phyloP scores from a whole-genome alignment of 2,329 filamentous ascomycete species.

The Aureobasidium melanogenum region DNA sequence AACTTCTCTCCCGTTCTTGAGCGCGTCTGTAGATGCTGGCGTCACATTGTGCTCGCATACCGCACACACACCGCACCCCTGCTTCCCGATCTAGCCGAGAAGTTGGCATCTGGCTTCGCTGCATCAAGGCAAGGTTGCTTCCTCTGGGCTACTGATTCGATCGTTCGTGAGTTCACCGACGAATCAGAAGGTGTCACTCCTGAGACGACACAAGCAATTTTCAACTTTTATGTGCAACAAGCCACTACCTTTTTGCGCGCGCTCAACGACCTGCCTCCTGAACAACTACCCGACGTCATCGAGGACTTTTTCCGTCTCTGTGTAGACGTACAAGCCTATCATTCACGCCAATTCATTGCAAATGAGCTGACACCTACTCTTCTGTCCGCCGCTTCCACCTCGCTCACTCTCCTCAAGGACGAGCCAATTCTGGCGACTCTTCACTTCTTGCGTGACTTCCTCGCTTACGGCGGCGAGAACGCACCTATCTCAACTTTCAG shows the following conservation, averaged over 20 bases:
- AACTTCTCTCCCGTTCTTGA: constrained; percentile 83
- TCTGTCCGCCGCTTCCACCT: constrained; percentile 77
- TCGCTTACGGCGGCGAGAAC: constrained; percentile 77
- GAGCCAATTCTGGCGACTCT: constrained; percentile 86
- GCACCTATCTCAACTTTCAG: constrained; percentile 49
- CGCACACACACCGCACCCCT: constrained; percentile 80
- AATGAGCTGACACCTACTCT: constrained; percentile 74
- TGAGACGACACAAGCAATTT: constrained; percentile 78
- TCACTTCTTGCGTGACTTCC: constrained; percentile 84
- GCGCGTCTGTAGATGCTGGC: constrained; percentile 88
- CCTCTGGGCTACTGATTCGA: constrained; percentile 94
- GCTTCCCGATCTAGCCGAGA: constrained; percentile 76
- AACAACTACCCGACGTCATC: constrained; percentile 73
- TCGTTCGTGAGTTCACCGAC: constrained; percentile 90
- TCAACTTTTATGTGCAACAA: constrained; percentile 90
- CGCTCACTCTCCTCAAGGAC: constrained; percentile 79
- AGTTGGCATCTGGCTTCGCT: constrained; percentile 76
- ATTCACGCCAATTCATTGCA: constrained; percentile 72
- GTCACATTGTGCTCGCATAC: constrained; percentile 94
- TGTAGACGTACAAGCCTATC: constrained; percentile 86
- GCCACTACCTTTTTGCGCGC: constrained; percentile 82
- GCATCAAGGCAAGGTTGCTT: constrained; percentile 89
- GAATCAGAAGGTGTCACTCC: constrained; percentile 77
- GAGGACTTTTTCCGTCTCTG: constrained; percentile 95
- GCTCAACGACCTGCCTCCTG: constrained; percentile 71